Evolutionary conservation across 495 filamentous ascomycete genomes (phyloP), one percentile per base, ranked within the genome.

Genomic region (Aspergillus funiculosus): DNA sequence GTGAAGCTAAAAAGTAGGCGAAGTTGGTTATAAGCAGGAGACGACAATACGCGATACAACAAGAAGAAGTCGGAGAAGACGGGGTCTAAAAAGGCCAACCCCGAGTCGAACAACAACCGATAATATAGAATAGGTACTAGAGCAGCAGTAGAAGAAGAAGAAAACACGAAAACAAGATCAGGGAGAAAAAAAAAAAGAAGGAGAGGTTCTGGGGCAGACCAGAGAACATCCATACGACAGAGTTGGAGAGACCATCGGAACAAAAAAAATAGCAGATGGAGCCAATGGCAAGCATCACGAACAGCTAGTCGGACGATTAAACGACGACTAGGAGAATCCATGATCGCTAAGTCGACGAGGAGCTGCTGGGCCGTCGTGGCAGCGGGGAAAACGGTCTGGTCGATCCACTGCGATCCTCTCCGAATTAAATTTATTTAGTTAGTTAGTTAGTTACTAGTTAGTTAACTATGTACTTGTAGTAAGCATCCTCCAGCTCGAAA

Each of bases 341-440:
- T 22, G 35, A 38, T 38, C 35, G 35, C 22, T 38, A 21, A 38
- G 35, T 38, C 35, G 19, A 38, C 35, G 20, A 38, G 35, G 35
- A 15, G 11, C 30, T 15, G 30, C 15, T 38, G 39, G 48, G 52
- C 43, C 47, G 52, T 39, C 43, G 48, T 41, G 44, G 48, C 39
- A 51, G 48, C 48, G 48, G 53, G 48, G 53, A 48, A 56, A 41
- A n/a, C n/a, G n/a, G n/a, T n/a, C n/a, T 38, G 44, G 48, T 48
- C 39, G 53, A 54, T 44, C 47, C 32, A 29, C 40, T 31, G 37
- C 26, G 18, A 37, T 41, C 22, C 28, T 24, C n/a, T n/a, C n/a
- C n/a, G n/a, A n/a, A n/a, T n/a, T n/a, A n/a, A n/a, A n/a, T n/a
- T n/a, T n/a, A n/a, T n/a, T n/a, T n/a, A n/a, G n/a, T n/a, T n/a